Percentiles rank a stretch among this genome's conserved stretches.
phyloP scores from a whole-genome alignment of 2,329 filamentous ascomycete species.

The Cryphonectria japonica region DNA sequence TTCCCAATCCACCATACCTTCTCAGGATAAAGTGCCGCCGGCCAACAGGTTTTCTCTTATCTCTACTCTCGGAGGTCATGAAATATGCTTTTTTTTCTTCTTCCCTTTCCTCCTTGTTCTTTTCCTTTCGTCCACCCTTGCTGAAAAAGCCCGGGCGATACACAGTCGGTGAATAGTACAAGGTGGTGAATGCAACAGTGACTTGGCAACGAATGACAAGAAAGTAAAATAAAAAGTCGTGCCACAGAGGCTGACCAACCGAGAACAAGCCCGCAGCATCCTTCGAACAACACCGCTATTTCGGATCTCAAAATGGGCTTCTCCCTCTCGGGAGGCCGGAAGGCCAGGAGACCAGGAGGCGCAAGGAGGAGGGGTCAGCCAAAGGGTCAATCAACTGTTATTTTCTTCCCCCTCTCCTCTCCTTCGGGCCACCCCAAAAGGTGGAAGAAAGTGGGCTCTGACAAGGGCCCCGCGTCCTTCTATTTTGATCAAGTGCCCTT shows the following conservation, averaged over 20 bases:
- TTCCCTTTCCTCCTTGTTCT: neutral
- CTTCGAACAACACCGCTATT: conserved; percentile 4
- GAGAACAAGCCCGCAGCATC: neutral
- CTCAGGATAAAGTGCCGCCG: neutral
- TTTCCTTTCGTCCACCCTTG: neutral
- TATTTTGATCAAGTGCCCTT: conserved; percentile 6
- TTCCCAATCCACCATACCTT: neutral
- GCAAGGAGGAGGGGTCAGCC: neutral
- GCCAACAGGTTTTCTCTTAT: neutral
- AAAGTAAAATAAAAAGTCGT: neutral
- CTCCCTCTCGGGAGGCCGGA: neutral
- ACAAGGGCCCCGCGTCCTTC: neutral
- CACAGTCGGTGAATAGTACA: neutral
- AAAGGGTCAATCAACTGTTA: neutral
- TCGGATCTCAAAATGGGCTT: neutral
- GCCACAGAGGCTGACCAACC: neutral
- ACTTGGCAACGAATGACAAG: neutral
- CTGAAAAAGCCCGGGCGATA: too few relatives aligned
- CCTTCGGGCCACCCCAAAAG: neutral
- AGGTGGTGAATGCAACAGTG: neutral
- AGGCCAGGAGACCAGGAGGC: neutral
- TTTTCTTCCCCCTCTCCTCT: neutral
- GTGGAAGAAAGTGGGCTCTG: neutral
- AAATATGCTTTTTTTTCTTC: neutral
- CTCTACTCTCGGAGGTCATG: neutral